These are phyloP conservation scores for Avena atlantica DNA, from an alignment of 176 grass and related monocot species.

Conservation along the genomic window DNA sequence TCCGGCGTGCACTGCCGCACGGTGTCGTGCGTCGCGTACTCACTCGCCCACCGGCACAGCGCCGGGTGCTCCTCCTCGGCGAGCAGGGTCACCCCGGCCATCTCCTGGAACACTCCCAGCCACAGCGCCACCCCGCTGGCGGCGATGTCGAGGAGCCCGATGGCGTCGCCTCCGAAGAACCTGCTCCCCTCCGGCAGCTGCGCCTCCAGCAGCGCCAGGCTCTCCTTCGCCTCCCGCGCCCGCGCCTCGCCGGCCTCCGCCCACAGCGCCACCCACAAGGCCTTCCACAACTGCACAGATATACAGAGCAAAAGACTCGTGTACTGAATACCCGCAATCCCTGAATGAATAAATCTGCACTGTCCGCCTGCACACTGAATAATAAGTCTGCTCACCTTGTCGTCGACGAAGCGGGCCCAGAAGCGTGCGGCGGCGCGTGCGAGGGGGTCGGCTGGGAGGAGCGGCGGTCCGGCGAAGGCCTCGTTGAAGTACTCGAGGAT, in stretches of 20 bases:
- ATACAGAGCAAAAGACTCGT: background rate
- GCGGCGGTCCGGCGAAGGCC: background rate
- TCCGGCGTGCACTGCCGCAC: slow-evolving; percentile 14
- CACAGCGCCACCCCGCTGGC: background rate
- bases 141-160: slow-evolving; percentile 7
- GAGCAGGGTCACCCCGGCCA: background rate
- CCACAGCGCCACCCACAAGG: background rate
- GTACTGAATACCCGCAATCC: background rate
- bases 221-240: background rate
- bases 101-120: background rate
- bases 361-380: no score
- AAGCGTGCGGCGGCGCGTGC: background rate
- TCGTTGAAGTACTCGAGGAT: slow-evolving; percentile 50
- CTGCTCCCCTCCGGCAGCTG: background rate
- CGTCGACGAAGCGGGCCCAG: no score
- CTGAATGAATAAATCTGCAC: no score
- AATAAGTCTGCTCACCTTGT: no score
- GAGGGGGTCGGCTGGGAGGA: background rate
- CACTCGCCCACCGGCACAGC: background rate
- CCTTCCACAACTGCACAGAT: background rate
- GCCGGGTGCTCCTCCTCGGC: background rate
- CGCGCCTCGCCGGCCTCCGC: background rate
- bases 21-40: background rate
- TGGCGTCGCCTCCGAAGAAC: background rate
- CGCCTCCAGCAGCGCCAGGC: background rate